Evolutionary conservation across 768 basidiomycete genomes (phyloP).

Genomic region (Tulasnella sp.): DNA sequence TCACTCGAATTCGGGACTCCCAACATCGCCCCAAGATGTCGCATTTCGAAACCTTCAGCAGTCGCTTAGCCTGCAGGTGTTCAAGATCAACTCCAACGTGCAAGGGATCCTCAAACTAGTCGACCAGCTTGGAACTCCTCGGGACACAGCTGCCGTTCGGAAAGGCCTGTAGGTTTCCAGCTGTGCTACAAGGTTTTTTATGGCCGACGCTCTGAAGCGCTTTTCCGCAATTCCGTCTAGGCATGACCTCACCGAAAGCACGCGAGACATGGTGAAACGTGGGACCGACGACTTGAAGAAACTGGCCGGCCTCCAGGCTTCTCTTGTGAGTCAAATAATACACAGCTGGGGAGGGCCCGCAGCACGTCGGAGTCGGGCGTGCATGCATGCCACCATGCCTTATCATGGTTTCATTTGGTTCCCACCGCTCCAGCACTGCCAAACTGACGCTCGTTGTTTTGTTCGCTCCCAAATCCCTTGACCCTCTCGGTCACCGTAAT

Average conservation of each 20-base stretch:
- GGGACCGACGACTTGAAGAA: conserved; percentile 93
- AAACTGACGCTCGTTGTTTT: background rate
- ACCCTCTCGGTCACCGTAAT: background rate
- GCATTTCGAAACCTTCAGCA: conserved; percentile 76
- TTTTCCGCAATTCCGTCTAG: conserved; percentile 48
- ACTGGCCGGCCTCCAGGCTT: conserved; percentile 67
- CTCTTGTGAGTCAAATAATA: conserved; percentile 54
- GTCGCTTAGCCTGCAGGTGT: conserved; percentile 87
- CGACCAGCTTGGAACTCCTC: conserved; percentile 87
- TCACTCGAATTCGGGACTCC: conserved; percentile 31
- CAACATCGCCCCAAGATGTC: conserved; percentile 63
- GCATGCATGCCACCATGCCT: background rate
- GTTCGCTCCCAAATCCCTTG: background rate
- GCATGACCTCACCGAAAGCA: conserved; percentile 92
- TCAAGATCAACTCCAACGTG: conserved; percentile 98
- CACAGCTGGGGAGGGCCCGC: background rate
- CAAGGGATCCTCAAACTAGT: conserved; percentile 94
- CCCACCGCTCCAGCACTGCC: background rate
- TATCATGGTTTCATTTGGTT: background rate
- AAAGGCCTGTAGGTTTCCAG: conserved; percentile 67
- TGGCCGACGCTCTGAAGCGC: background rate
- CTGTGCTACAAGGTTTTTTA: background rate
- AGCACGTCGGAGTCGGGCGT: background rate
- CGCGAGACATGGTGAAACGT: conserved; percentile 92
- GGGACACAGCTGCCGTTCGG: conserved; percentile 77